Percentiles rank a stretch among this genome's conserved stretches.
Conservation (phyloP, 1,284 basidiomycete species). For the Ganoderma resinaceum region DNA sequence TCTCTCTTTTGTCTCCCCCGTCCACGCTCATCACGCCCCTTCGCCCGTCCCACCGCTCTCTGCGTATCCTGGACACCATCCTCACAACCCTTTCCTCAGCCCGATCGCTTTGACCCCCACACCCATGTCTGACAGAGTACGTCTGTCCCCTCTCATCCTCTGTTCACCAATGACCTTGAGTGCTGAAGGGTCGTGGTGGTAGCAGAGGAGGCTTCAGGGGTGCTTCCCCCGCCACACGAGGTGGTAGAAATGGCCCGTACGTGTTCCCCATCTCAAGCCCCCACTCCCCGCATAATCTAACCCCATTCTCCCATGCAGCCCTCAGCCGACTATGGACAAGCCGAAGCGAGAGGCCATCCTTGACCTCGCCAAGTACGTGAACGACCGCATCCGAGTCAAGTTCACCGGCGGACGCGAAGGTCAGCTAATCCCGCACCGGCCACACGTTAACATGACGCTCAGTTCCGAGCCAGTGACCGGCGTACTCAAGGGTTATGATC, state of each 20-base stretch:
- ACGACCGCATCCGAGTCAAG: constrained; percentile 93
- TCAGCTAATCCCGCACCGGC: constrained; percentile 37
- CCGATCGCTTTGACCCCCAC: not conserved
- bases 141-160: constrained; percentile 28
- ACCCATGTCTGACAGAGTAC: constrained; percentile 46
- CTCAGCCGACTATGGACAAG: constrained; percentile 73
- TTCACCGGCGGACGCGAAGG: constrained; percentile 97
- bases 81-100: not conserved
- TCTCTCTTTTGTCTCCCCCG: constrained; percentile 13
- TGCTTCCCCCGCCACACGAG: constrained; percentile 27
- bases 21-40: constrained; percentile 5
- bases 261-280: constrained; percentile 12
- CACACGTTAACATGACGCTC: constrained; percentile 8
- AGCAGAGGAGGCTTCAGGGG: constrained; percentile 37
- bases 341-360: constrained; percentile 96
- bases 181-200: constrained; percentile 39
- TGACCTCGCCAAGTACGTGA: constrained; percentile 93
- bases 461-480: constrained; percentile 75
- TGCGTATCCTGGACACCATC: not conserved
- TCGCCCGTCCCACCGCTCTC: not conserved
- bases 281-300: not conserved
- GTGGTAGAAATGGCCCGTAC: constrained; percentile 35
- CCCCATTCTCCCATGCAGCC: constrained; percentile 16
- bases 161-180: constrained; percentile 28
- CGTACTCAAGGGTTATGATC: constrained; percentile 94